Conservation (phyloP, 1,284 basidiomycete genomes). For the Ustilago lituana region DNA sequence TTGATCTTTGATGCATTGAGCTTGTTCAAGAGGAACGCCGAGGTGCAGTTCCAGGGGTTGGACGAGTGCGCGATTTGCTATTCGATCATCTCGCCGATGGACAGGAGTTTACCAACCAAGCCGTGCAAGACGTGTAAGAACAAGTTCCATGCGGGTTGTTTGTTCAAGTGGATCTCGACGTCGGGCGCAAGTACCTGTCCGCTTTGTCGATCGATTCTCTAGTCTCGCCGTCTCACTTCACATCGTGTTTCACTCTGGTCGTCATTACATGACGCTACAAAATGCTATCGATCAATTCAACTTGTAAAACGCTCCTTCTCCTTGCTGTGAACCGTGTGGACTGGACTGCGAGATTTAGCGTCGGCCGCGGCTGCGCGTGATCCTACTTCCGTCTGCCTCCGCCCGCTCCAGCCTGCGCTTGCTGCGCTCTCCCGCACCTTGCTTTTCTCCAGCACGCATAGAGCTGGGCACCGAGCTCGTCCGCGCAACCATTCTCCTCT, state of each 20-base stretch:
- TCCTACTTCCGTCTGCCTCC: too few relatives aligned
- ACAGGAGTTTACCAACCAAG: conserved; percentile 87
- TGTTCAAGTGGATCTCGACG: conserved; percentile 84
- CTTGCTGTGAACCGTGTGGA: too few relatives aligned
- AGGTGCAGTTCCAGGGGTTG: conserved; percentile 64
- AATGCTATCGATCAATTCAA: too few relatives aligned
- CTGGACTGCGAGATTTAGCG: too few relatives aligned
- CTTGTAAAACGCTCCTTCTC: too few relatives aligned
- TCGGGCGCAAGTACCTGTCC: conserved; percentile 87
- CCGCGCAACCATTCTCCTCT: neutral
- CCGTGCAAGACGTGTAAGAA: conserved; percentile 94
- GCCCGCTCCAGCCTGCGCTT: too few relatives aligned
- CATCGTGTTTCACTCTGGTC: too few relatives aligned
- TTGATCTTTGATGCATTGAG: conserved; percentile 89
- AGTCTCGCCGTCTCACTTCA: conserved; percentile 1
- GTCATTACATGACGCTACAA: too few relatives aligned
- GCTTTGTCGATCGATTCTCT: conserved; percentile 77
- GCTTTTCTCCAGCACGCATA: too few relatives aligned
- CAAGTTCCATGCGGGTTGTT: conserved; percentile 77
- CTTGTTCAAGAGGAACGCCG: conserved; percentile 95
- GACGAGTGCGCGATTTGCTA: conserved; percentile 68
- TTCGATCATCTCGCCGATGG: conserved; percentile 91
- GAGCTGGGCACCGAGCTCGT: conserved; percentile 14
- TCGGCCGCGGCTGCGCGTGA: too few relatives aligned
- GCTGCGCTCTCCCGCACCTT: too few relatives aligned